A percentile compares a stretch with the other conserved stretches of the same genome.
Conservation (phyloP, 371 early-diverging fungal species). For the Coemansia sp. region DNA sequence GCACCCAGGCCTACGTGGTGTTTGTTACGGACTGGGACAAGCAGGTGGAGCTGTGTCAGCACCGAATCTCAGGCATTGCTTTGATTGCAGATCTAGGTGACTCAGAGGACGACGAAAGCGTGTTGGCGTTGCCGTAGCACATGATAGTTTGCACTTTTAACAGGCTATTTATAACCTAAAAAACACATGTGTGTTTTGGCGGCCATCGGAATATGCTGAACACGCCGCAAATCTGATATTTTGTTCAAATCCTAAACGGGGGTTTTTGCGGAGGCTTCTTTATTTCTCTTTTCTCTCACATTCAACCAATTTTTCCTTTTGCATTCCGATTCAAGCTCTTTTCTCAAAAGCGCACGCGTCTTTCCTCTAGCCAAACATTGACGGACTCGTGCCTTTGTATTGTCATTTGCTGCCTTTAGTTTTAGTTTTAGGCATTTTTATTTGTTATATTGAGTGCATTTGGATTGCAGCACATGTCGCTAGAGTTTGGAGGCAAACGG, state of each 20-base stretch:
- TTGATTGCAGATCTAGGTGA: background rate
- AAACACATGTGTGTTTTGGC: background rate
- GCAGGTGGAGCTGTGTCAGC: slow-evolving; percentile 42
- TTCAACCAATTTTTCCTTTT: background rate
- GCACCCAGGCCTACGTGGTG: slow-evolving; percentile 22
- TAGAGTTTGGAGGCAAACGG: slow-evolving; percentile 9
- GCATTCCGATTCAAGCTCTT: background rate
- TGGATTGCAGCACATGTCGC: background rate
- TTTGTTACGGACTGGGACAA: slow-evolving; percentile 30
- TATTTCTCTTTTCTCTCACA: background rate
- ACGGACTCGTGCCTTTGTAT: background rate
- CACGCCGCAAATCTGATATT: slow-evolving; percentile 4
- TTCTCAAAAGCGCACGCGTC: background rate
- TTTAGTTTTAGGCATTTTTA: background rate
- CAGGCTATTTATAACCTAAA: background rate
- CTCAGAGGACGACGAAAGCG: background rate
- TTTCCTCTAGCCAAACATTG: background rate
- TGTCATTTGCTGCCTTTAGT: background rate
- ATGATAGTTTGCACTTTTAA: background rate
- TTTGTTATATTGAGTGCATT: background rate
- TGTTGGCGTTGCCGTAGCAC: background rate
- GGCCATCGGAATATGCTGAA: background rate
- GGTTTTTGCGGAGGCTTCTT: background rate
- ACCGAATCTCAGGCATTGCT: slow-evolving; percentile 9
- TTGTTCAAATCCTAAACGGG: background rate